These are phyloP conservation scores for Volvox africanus DNA, from an alignment of 139 green algal species.

Conservation along the genomic window DNA sequence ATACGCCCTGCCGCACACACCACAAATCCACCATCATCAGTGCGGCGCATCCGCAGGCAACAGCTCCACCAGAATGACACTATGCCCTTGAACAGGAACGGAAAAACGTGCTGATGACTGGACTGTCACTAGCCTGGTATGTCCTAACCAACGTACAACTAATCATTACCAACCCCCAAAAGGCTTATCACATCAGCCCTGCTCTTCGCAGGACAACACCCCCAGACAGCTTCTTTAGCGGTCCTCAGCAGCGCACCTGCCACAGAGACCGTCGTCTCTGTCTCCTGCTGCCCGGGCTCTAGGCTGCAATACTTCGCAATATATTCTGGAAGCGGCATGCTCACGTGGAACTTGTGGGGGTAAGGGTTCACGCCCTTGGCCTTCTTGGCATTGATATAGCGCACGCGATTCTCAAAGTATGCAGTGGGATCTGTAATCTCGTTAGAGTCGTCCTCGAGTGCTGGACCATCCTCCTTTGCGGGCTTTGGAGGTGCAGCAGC, in stretches of 20 bases:
- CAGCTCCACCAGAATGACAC: no score
- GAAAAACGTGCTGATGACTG: no score
- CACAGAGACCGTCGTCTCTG: constrained; percentile 67
- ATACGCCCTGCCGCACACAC: constrained; percentile 76
- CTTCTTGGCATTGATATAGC: constrained; percentile 81
- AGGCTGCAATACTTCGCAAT: constrained; percentile 83
- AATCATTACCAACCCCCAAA: no score
- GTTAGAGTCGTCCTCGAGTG: constrained; percentile 77
- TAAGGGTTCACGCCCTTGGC: constrained; percentile 93
- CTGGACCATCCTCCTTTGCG: constrained; percentile 51
- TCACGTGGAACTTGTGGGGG: constrained; percentile 98
- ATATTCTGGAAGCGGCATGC: constrained; percentile 83
- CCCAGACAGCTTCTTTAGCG: not conserved
- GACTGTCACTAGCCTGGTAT: no score
- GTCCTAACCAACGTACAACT: no score
- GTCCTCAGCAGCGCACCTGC: constrained; percentile 63
- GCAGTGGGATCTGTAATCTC: constrained; percentile 80
- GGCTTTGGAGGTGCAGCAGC: constrained; percentile 71
- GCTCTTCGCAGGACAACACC: no score
- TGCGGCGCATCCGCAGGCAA: not conserved
- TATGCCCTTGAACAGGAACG: no score
- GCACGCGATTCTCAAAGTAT: constrained; percentile 93
- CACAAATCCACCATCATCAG: not conserved
- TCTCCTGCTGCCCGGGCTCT: constrained; percentile 75
- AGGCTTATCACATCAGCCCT: no score